Base-by-base conservation (phyloP, 495 filamentous ascomycete species). In the Parmelia sp. region DNA sequence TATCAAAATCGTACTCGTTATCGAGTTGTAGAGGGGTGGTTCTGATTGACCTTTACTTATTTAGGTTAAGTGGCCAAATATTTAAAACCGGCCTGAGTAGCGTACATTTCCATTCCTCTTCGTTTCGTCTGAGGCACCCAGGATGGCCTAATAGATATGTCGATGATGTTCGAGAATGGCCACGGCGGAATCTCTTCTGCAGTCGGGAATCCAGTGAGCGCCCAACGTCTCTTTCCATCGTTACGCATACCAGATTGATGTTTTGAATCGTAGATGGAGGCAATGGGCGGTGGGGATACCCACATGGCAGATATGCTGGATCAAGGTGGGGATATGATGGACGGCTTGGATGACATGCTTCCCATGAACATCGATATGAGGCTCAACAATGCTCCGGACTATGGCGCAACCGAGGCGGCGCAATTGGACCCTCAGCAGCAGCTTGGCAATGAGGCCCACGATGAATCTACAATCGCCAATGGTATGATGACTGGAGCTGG, bases 401-500 rank as follows among this genome's bases (percentile, higher is more conserved):
- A 72, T 37, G 60, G 49, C 35, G 53, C 67, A 36, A 61, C 51
- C 47, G 64, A 71, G 15, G 39, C 60, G 15, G 39, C 60, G 9
- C 66, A 66, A 39, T 25, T 58, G 36, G 65, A 68, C 19, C 61
- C 61, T 31, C 69, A 68, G 37, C 73, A 69, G 62, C 58, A 56
- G 39, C 64, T 62, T 33, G 58, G 47, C 23, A 61, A 64, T 27
- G 66, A 69, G 25, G 36, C 58, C 19, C 63, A 65, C 19, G 60
- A 71, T 47, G 61, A 64, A 19, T 35, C 63, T 39, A 42, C 68
- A 10, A 42, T 27, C 36, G 56, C 63, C 15, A 72, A 78, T 33
- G 66, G 64, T 37, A 66, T 72, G 37, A 75, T 78, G 70, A 74
- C 71, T 44, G 79, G 78, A 19, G 79, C 74, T 9, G 83, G 83